Conservation (phyloP, 345 rosid species). For the Rhodamnia rubescens region DNA sequence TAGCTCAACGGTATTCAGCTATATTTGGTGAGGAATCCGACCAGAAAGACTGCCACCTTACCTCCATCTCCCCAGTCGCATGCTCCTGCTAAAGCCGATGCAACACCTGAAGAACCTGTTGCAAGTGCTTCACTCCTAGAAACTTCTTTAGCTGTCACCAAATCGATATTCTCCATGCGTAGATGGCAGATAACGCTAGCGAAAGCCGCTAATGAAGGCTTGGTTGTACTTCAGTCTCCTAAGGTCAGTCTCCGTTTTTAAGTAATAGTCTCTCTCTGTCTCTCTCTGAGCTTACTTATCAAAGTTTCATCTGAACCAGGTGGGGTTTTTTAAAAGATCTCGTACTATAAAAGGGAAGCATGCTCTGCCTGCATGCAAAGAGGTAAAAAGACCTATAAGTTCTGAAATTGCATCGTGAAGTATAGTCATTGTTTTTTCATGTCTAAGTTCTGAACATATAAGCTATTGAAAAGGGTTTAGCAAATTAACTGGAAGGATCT, state of each 20-base stretch:
- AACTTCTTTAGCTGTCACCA: not conserved
- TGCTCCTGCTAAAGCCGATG: not conserved
- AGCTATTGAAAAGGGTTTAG: not conserved
- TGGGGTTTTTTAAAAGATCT: slow-evolving; percentile 68
- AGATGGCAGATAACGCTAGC: not conserved
- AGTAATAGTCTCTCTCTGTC: not conserved
- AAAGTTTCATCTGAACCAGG: slow-evolving; percentile 31
- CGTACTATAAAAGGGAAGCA: slow-evolving; percentile 68
- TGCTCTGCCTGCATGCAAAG: slow-evolving; percentile 59
- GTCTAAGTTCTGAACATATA: not conserved
- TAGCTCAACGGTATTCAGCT: not conserved
- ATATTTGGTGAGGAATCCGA: not conserved
- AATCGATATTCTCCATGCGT: not conserved
- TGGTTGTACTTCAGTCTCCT: not conserved
- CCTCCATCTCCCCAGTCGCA: not conserved
- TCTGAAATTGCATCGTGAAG: not conserved
- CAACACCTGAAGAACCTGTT: not conserved
- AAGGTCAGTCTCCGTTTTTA: not conserved
- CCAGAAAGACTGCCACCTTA: not conserved
- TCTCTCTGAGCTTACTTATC: not conserved
- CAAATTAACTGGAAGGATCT: slow-evolving; percentile 8
- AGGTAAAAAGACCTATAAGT: slow-evolving; percentile 24
- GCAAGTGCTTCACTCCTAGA: not conserved
- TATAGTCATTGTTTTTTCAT: not conserved
- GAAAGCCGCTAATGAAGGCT: not conserved